These are phyloP conservation scores for Ceratocystis diversiconidia DNA, from an alignment of 2,329 filamentous ascomycete species.

Conservation along the genomic window DNA sequence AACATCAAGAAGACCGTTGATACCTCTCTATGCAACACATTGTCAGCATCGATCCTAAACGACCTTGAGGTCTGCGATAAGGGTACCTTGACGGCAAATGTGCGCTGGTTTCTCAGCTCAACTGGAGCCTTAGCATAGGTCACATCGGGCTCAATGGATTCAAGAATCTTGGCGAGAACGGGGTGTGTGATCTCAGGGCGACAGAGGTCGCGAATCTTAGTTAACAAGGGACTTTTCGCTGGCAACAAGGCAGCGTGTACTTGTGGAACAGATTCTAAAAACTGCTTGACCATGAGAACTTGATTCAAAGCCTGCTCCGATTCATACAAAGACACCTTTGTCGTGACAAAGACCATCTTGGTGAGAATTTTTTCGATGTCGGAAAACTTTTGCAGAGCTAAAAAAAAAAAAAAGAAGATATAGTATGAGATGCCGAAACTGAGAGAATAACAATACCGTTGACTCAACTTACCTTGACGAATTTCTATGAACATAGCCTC, in stretches of 20 bases:
- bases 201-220: conserved; percentile 56
- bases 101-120: conserved; percentile 77
- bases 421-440: background rate
- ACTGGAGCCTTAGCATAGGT: conserved; percentile 64
- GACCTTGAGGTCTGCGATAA: background rate
- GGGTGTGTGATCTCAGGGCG: conserved; percentile 44
- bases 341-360: conserved; percentile 63
- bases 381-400: conserved; percentile 37
- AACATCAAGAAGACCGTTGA: conserved; percentile 77
- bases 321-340: conserved; percentile 48
- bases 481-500: conserved; percentile 74
- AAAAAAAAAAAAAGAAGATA: background rate
- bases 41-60: background rate
- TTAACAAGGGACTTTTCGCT: conserved; percentile 49
- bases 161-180: conserved; percentile 50
- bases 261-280: conserved; percentile 51
- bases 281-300: conserved; percentile 74
- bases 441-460: conserved; percentile 3
- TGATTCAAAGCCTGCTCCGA: conserved; percentile 76
- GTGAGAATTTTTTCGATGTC: conserved; percentile 55
- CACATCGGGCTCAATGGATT: conserved; percentile 67
- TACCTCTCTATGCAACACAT: conserved; percentile 42
- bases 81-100: conserved; percentile 66
- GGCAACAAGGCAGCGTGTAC: conserved; percentile 54
- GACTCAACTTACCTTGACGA: conserved; percentile 41